Conservation (phyloP, 2,329 filamentous ascomycete species). For the Fusarium sp. region DNA sequence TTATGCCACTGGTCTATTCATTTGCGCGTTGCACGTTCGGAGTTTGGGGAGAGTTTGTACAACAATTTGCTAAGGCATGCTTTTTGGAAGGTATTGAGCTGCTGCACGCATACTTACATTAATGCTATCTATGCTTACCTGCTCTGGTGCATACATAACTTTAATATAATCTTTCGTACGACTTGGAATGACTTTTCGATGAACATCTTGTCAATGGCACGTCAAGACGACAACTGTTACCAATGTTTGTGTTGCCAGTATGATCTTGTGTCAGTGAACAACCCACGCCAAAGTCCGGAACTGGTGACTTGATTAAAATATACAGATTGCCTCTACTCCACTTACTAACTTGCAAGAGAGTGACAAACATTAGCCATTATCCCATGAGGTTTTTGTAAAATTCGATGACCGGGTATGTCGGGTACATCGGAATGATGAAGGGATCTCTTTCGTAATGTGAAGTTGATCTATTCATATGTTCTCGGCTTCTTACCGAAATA, state of each 20-base stretch:
- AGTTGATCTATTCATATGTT: neutral
- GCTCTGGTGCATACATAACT: neutral
- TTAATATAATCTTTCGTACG: neutral
- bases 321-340: neutral
- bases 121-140: neutral
- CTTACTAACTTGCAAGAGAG: neutral
- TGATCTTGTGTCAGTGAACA: neutral
- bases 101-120: neutral
- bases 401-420: slow-evolving; percentile 7
- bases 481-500: slow-evolving; percentile 6
- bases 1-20: too few relatives aligned
- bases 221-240: neutral
- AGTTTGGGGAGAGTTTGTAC: neutral
- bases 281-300: neutral
- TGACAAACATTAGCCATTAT: neutral
- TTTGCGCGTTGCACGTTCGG: neutral
- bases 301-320: neutral
- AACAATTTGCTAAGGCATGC: neutral
- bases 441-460: neutral
- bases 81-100: neutral
- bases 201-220: neutral
- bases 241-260: neutral
- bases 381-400: neutral
- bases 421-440: slow-evolving; percentile 8
- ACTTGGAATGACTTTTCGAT: neutral